Base-by-base conservation (phyloP, 257 asterid species). In the Nicotiana undulata region DNA sequence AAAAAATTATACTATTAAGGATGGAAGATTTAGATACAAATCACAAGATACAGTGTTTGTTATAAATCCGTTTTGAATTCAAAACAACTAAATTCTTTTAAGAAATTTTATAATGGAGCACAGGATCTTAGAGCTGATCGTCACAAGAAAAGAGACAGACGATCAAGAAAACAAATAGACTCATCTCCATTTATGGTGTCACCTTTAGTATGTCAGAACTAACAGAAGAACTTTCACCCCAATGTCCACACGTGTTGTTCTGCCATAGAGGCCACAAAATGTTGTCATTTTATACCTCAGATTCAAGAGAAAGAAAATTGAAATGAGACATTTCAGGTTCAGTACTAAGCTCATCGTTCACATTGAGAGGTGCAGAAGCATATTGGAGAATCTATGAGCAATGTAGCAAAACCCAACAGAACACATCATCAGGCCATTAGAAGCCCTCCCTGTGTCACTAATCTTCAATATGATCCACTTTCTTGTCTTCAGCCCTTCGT, bases 381-480 rank as follows among this genome's bases (percentile, higher is more conserved):
- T 40, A 70, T 44, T 70, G 77, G 58, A 70, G 77, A 70, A 70
- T 20, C 8, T 20, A 55, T 70, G 32, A 68, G 22, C 76, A 68
- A 49, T 68, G 56, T 68, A 68, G 32, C 56, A 67, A 37, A 67
- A 67, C 31, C 76, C 18, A 67, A 37, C 76, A 68, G 76, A 53
- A 37, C 32, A 68, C 58, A 68, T 68, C 13, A 7, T 5, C n/a
- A 37, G 29, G 24, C 10, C 56, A 20, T 2, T 20, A 37, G 31
- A 37, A n/a, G n/a, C 28, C 20, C 13, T 68, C 56, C 5, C 10
- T 40, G 77, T 44, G 77, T 70, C 15, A 12, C 59, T 44, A 22
- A 22, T 70, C 77, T 70, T 70, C 34, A 44, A 70, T 20, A 68
- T 68, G n/a, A 31, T 22, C n/a, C 77, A 44, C 77, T 70, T 70